phyloP scores from a whole-genome alignment of 139 green algal species.

The Gonium pectorale region DNA sequence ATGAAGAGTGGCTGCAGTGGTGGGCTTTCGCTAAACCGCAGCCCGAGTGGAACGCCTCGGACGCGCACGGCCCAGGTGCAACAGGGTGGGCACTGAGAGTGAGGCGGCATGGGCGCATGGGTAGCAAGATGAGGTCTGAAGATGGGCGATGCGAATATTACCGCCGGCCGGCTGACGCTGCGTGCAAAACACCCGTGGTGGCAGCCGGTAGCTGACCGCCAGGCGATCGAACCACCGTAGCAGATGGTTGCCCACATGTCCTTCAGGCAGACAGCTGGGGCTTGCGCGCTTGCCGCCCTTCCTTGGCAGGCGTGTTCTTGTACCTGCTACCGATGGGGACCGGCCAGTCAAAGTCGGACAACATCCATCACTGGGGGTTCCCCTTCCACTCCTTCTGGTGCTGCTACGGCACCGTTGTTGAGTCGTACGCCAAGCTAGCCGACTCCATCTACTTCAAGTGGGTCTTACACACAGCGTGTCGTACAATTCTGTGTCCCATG shows the following conservation, averaged over 20 bases:
- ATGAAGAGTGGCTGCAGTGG: constrained; percentile 37
- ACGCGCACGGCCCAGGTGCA: constrained; percentile 38
- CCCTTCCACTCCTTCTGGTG: constrained; percentile 76
- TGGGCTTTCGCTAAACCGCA: constrained; percentile 36
- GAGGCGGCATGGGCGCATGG: background rate
- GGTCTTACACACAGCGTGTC: too few species aligned
- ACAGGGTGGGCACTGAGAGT: background rate
- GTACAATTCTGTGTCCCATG: too few species aligned
- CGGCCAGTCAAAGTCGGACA: constrained; percentile 57
- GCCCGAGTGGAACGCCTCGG: constrained; percentile 38
- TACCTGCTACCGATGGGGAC: constrained; percentile 67
- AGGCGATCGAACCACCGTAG: too few species aligned
- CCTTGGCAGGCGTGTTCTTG: constrained; percentile 55
- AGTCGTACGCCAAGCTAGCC: constrained; percentile 75
- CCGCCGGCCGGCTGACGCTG: too few species aligned
- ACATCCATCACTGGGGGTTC: constrained; percentile 61
- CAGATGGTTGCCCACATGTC: too few species aligned
- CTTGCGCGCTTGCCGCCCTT: background rate
- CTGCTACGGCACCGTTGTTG: constrained; percentile 76
- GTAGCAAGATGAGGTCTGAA: too few species aligned
- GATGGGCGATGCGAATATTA: too few species aligned
- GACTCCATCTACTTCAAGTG: constrained; percentile 78
- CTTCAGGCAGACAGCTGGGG: too few species aligned
- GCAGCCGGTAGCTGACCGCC: too few species aligned
- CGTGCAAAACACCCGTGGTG: too few species aligned